Percentiles rank a stretch among this genome's conserved stretches.
Evolutionary conservation across 495 filamentous ascomycete species (phyloP).

Genomic region (Lepraria neglecta): DNA sequence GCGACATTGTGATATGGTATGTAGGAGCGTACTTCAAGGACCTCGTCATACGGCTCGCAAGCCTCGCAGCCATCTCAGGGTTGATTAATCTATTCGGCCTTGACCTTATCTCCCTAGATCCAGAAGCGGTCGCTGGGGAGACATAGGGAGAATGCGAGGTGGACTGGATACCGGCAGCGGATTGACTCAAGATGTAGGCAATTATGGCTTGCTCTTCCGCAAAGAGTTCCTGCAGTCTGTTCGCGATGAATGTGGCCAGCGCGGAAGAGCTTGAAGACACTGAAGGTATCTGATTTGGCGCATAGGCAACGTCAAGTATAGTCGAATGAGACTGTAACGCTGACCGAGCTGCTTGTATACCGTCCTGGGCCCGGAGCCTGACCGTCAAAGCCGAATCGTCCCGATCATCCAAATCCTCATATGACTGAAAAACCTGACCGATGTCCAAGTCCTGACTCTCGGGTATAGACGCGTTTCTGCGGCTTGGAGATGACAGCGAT

Average conservation of each 20-base stretch:
- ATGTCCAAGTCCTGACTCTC: slow-evolving; percentile 13
- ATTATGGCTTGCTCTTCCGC: slow-evolving; percentile 86
- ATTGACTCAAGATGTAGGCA: slow-evolving; percentile 65
- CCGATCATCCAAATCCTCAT: slow-evolving; percentile 23
- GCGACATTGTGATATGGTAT: slow-evolving; percentile 92
- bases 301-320: slow-evolving; percentile 72
- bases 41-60: slow-evolving; percentile 60
- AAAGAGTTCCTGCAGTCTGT: slow-evolving; percentile 71
- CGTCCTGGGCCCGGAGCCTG: slow-evolving; percentile 58
- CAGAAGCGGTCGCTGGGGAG: slow-evolving; percentile 36
- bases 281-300: slow-evolving; percentile 64
- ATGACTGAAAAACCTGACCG: slow-evolving; percentile 30
- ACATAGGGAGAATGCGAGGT: slow-evolving; percentile 29
- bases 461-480: slow-evolving; percentile 13
- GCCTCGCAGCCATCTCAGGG: slow-evolving; percentile 44
- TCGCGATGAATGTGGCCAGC: slow-evolving; percentile 74
- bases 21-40: slow-evolving; percentile 88
- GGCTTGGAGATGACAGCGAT: slow-evolving; percentile 22
- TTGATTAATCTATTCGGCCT: slow-evolving; percentile 34
- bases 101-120: slow-evolving; percentile 23
- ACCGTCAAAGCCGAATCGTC: slow-evolving; percentile 61
- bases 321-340: slow-evolving; percentile 61
- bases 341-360: slow-evolving; percentile 46
- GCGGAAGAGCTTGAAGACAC: slow-evolving; percentile 62
- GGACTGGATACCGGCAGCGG: slow-evolving; percentile 41